These are phyloP conservation scores for Ciborinia camelliae DNA, from an alignment of 2,329 filamentous ascomycete genomes.

Conservation along the genomic window DNA sequence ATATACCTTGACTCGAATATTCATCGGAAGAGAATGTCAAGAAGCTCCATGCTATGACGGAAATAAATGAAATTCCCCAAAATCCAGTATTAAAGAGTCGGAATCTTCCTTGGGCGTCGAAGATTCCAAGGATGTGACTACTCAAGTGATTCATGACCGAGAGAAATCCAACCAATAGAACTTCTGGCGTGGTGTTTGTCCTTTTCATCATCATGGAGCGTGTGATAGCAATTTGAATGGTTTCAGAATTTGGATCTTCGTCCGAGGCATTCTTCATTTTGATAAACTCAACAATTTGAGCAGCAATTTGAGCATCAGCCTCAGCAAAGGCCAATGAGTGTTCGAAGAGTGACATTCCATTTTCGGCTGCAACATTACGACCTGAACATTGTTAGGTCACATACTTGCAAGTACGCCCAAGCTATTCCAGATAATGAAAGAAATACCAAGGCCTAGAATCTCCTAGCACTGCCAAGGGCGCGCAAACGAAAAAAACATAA, in stretches of 20 bases:
- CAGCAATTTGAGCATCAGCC: constrained; percentile 82
- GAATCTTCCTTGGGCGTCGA: constrained; percentile 73
- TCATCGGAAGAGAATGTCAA: constrained; percentile 60
- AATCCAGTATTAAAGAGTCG: constrained; percentile 84
- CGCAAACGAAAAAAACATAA: neutral
- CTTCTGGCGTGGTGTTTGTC: constrained; percentile 85
- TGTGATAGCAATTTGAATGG: constrained; percentile 49
- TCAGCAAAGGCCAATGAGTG: constrained; percentile 95
- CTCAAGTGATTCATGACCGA: constrained; percentile 85
- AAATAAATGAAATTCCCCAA: constrained; percentile 90
- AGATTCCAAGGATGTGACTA: constrained; percentile 77
- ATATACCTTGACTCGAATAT: constrained; percentile 59
- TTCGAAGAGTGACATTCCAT: constrained; percentile 94
- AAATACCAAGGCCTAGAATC: neutral
- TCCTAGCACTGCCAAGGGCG: neutral
- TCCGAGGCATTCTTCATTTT: constrained; percentile 28
- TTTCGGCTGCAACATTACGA: constrained; percentile 74
- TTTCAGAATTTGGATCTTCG: constrained; percentile 29
- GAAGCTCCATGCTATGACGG: constrained; percentile 75
- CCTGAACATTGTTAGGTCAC: constrained; percentile 16
- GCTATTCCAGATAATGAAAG: neutral
- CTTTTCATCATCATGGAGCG: constrained; percentile 68
- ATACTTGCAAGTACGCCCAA: constrained; percentile 4
- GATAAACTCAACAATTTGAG: constrained; percentile 56
- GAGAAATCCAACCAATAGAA: constrained; percentile 81